A percentile compares a stretch with the other conserved stretches of the same genome.
These are phyloP conservation scores for Fagopyrum tataricum DNA, from an alignment of 148 eudicot genomes.

Conservation along the genomic window DNA sequence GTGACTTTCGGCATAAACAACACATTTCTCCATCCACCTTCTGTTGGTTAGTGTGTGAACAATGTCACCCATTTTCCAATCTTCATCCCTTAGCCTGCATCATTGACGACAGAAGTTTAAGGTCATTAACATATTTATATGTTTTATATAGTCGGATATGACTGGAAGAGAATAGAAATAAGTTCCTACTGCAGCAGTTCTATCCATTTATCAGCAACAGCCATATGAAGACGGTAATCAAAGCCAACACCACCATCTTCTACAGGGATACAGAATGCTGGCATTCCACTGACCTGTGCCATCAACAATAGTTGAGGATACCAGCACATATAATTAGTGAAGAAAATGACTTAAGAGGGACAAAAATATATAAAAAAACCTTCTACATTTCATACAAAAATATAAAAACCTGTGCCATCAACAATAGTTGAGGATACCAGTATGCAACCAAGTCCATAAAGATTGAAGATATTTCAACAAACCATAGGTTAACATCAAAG, in stretches of 20 bases:
- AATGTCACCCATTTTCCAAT: constrained; percentile 96
- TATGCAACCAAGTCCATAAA: neutral
- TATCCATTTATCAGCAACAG: constrained; percentile 98
- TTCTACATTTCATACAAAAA: neutral
- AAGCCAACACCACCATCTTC: constrained; percentile 96
- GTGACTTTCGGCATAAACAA: constrained; percentile 96
- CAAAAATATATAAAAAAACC: neutral
- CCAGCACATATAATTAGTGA: neutral
- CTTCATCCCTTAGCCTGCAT: constrained; percentile 86
- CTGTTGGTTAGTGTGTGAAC: constrained; percentile 74
- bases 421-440: too few relatives aligned
- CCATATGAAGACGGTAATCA: constrained; percentile 98
- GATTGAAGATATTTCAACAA: neutral
- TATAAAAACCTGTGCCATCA: too few relatives aligned
- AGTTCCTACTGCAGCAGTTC: constrained; percentile 74
- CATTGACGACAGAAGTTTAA: neutral
- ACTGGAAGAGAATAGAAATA: neutral
- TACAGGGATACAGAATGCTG: constrained; percentile 78
- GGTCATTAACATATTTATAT: neutral
- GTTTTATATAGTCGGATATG: neutral
- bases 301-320: constrained; percentile 1
- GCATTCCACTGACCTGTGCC: constrained; percentile 98
- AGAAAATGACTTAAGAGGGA: neutral
- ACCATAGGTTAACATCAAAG: neutral
- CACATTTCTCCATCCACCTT: constrained; percentile 93